phyloP scores from a whole-genome alignment of 306 rosid species.

The Sesbania bispinosa region DNA sequence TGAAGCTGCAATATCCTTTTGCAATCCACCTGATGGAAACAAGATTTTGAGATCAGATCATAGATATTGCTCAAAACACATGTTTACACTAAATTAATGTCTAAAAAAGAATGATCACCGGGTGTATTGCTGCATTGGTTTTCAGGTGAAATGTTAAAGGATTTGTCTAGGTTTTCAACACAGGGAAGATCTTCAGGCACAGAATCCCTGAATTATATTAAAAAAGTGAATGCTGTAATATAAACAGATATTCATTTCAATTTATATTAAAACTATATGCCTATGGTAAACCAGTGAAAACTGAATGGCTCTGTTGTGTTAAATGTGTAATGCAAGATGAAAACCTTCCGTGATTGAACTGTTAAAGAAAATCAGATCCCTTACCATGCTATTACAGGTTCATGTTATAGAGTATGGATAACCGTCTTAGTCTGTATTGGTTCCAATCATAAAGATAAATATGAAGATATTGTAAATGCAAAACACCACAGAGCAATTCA shows the following conservation, averaged over 20 bases:
- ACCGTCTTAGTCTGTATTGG: slow-evolving; percentile 6
- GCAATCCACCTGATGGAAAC: slow-evolving; percentile 27
- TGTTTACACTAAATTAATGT: slow-evolving; percentile 5
- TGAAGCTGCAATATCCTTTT: slow-evolving; percentile 19
- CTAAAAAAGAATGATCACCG: slow-evolving; percentile 17
- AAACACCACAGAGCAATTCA: slow-evolving; percentile 41
- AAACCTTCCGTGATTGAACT: not conserved
- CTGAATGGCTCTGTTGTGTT: slow-evolving; percentile 30
- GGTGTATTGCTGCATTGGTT: slow-evolving; percentile 19
- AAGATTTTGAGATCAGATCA: slow-evolving; percentile 20
- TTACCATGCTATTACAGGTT: not conserved
- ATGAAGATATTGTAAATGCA: slow-evolving; percentile 15
- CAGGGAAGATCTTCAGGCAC: slow-evolving; percentile 38
- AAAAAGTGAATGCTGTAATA: slow-evolving; percentile 21
- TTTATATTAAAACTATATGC: not conserved
- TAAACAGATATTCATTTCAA: not conserved
- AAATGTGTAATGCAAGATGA: not conserved
- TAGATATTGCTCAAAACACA: slow-evolving; percentile 20
- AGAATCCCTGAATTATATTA: slow-evolving; percentile 43
- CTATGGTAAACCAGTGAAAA: slow-evolving; percentile 28
- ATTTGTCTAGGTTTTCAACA: slow-evolving; percentile 28
- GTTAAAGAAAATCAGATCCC: slow-evolving; percentile 10
- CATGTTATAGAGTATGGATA: not conserved
- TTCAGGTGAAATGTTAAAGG: slow-evolving; percentile 34
- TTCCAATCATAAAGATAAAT: slow-evolving; percentile 11